Evolutionary conservation across 2,329 filamentous ascomycete species (phyloP).

Genomic region (Hypoxylon sp.): DNA sequence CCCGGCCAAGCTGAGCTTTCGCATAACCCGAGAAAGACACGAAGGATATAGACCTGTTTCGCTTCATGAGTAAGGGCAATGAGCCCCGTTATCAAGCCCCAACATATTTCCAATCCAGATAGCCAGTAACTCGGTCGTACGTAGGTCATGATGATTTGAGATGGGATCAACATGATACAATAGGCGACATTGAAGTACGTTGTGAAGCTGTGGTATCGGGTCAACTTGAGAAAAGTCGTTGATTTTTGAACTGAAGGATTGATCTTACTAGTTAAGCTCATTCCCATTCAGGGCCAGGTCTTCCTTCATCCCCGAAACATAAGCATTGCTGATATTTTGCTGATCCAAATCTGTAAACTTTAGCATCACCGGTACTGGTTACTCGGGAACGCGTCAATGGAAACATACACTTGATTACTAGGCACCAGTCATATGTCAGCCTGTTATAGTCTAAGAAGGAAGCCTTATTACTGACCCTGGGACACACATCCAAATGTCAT

Average conservation of each 20-base stretch:
- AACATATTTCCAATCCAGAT: slow-evolving; percentile 52
- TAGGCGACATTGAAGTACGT: slow-evolving; percentile 55
- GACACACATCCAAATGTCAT: slow-evolving; percentile 55
- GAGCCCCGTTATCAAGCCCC: slow-evolving; percentile 53
- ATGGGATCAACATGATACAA: slow-evolving; percentile 55
- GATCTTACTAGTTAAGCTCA: slow-evolving; percentile 48
- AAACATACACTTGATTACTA: slow-evolving; percentile 47
- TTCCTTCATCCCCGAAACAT: slow-evolving; percentile 55
- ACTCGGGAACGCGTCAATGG: neutral
- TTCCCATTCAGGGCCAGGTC: slow-evolving; percentile 51
- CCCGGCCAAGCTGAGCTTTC: slow-evolving; percentile 59
- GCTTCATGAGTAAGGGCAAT: slow-evolving; percentile 52
- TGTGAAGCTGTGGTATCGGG: slow-evolving; percentile 44
- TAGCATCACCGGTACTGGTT: neutral
- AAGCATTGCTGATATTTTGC: slow-evolving; percentile 53
- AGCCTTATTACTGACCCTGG: slow-evolving; percentile 46
- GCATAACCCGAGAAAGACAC: slow-evolving; percentile 57
- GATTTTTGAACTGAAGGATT: neutral
- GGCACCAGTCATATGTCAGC: slow-evolving; percentile 4
- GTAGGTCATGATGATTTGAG: slow-evolving; percentile 55
- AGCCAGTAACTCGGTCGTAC: slow-evolving; percentile 55
- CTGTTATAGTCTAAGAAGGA: neutral
- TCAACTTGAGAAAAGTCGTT: neutral
- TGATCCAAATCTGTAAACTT: slow-evolving; percentile 53
- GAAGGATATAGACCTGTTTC: slow-evolving; percentile 56